Base-by-base conservation (phyloP, 257 asterid genomes). In the Jacaranda mimosifolia region DNA sequence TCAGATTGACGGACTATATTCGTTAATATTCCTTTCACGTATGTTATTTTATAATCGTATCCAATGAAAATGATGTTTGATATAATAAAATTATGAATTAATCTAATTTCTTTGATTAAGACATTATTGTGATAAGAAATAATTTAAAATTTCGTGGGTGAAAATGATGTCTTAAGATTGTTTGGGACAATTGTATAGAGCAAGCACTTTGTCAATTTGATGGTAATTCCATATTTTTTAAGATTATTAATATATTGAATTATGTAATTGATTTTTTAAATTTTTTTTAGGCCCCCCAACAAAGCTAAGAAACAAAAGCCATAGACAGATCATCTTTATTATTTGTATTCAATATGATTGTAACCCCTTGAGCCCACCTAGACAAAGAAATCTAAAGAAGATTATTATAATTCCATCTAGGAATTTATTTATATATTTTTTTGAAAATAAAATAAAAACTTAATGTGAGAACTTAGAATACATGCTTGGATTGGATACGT, bases 121-220 rank as follows among this genome's bases (percentile, higher is more conserved):
- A 86, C 85, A 55, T 80, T 51, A 70, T 78, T 75, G 46, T 59
- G 45, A 69, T 18, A 3, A 72, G 43, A 56, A 53, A 39, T 2
- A 4, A 12, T 52, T 45, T 63, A 18, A 10, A 58, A 82, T 73
- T 1, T 40, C 53, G 70, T 32, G 19, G 39, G 38, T 63, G 86
- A 76, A 68, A 82, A 62, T 52, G 39, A 66, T 38, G 76, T 75
- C 2, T 26, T 56, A 57, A 62, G 79, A 81, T 81, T 81, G 79
- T 77, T 63, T 79, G 58, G 78, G 83, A 53, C 70, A 52, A 70
- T 39, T 73, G 84, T 83, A 80, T 76, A 60, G 75, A 63, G 68
- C 78, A 79, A 56, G 73, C 73, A 51, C 79, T 73, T 63, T 57
- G 81, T 84, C 81, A 80, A 74, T 74, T 77, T 77, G 35, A 70